A percentile compares a stretch with the other conserved stretches of the same genome.
phyloP scores from a whole-genome alignment of 164 flowering plant genomes.

The Litsea cubeba region DNA sequence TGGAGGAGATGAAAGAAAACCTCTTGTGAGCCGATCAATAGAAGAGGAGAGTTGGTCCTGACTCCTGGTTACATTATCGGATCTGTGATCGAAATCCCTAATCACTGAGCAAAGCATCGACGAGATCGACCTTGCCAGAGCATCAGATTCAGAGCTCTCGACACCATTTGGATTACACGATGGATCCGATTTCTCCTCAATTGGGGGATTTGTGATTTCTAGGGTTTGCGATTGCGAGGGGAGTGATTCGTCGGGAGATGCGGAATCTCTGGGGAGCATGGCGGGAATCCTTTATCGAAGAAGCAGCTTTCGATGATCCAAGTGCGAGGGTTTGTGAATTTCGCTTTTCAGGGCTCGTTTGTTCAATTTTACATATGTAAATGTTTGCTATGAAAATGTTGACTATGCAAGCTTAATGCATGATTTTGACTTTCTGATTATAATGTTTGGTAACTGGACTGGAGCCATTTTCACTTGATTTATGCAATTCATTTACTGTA shows the following conservation, averaged over 20 bases:
- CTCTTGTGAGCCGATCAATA: conserved; percentile 56
- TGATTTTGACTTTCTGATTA: too few relatives aligned
- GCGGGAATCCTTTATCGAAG: too few relatives aligned
- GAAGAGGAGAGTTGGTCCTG: conserved; percentile 51
- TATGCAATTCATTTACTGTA: too few relatives aligned
- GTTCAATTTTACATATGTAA: too few relatives aligned
- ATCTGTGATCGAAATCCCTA: conserved; percentile 50
- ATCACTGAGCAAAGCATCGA: conserved; percentile 40
- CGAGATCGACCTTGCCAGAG: conserved; percentile 44
- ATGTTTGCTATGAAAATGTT: too few relatives aligned
- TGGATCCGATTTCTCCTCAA: not conserved
- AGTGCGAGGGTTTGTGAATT: too few relatives aligned
- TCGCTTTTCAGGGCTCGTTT: too few relatives aligned
- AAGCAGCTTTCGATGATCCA: too few relatives aligned
- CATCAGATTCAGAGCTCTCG: conserved; percentile 10
- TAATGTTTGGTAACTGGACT: too few relatives aligned
- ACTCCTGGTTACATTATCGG: conserved; percentile 38
- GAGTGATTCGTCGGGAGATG: not conserved
- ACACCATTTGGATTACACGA: not conserved
- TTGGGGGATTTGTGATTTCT: not conserved
- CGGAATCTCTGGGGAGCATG: not conserved
- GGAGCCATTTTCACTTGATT: too few relatives aligned
- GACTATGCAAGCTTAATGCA: too few relatives aligned
- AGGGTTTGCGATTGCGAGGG: not conserved
- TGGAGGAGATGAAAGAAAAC: conserved; percentile 16